A percentile compares a stretch with the other conserved stretches of the same genome.
Evolutionary conservation across 2,329 filamentous ascomycete species (phyloP).

Genomic region (Botryotinia globosa): DNA sequence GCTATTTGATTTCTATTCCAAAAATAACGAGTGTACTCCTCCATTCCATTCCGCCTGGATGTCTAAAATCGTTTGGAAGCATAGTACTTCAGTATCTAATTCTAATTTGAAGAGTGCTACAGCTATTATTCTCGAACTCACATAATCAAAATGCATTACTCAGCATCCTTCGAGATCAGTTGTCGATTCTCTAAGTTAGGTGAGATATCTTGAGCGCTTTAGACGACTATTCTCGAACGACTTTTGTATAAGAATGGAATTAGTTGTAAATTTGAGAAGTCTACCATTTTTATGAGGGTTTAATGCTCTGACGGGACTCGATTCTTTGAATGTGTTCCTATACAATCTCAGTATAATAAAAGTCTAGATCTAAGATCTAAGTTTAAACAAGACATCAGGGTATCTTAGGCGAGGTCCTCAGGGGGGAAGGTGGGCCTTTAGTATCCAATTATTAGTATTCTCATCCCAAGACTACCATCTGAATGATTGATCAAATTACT

Average conservation of each 20-base stretch:
- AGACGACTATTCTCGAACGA: not conserved
- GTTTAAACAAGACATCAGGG: not conserved
- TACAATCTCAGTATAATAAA: not conserved
- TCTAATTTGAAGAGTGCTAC: not conserved
- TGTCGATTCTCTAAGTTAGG: not conserved
- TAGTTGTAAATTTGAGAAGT: not conserved
- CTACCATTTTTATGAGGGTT: not conserved
- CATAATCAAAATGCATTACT: not conserved
- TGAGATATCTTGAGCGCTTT: not conserved
- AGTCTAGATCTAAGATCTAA: not conserved
- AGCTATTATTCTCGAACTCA: not conserved
- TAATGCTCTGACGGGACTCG: not conserved
- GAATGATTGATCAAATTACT: not conserved
- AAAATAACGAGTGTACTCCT: not conserved
- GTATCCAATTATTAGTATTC: not conserved
- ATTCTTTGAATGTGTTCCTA: not conserved
- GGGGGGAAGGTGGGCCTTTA: not conserved
- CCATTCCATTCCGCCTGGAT: not conserved
- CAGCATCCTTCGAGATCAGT: not conserved
- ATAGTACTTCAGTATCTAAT: not conserved
- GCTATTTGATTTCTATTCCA: not conserved
- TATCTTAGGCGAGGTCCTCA: not conserved
- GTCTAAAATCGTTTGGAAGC: not conserved
- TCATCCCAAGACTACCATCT: not conserved
- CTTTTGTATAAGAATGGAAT: not conserved